A percentile compares a stretch with the other conserved stretches of the same genome.
phyloP scores from a whole-genome alignment of 2,329 filamentous ascomycete genomes.

The Monosporascus cannonballus region DNA sequence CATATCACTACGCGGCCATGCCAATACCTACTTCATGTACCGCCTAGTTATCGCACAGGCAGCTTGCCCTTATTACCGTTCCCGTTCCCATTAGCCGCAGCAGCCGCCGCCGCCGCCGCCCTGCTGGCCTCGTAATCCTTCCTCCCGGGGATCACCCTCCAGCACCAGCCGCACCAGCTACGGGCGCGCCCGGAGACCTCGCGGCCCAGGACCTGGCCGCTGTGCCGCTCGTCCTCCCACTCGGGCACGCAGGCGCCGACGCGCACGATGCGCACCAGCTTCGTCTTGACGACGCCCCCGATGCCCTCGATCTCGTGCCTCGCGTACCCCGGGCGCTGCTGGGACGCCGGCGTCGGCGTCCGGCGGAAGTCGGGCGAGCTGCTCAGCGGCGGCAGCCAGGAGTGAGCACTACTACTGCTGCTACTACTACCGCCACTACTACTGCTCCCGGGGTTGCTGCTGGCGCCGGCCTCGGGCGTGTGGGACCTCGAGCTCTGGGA shows the following conservation, averaged over 20 bases:
- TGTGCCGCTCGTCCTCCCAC: constrained; percentile 69
- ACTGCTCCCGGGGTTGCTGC: constrained; percentile 8
- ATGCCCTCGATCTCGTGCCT: constrained; percentile 89
- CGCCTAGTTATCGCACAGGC: too few species aligned
- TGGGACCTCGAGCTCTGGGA: constrained; percentile 2
- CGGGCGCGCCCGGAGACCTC: constrained; percentile 64
- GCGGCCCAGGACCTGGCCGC: constrained; percentile 58
- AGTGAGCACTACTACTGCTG: constrained; percentile 15
- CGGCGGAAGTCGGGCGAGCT: constrained; percentile 12
- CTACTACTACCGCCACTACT: constrained; percentile 16
- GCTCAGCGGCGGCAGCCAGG: not conserved
- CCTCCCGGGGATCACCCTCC: constrained; percentile 60
- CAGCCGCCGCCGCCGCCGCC: constrained; percentile 9
- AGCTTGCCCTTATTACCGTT: constrained; percentile 2
- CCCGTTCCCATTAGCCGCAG: constrained; percentile 14
- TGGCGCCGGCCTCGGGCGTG: constrained; percentile 2
- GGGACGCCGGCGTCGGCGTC: constrained; percentile 38
- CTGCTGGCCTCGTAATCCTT: constrained; percentile 32
- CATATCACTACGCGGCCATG: too few species aligned
- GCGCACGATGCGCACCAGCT: constrained; percentile 73
- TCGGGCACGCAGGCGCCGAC: constrained; percentile 83
- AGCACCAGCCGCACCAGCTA: constrained; percentile 93
- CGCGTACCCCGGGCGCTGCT: constrained; percentile 67
- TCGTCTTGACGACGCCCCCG: constrained; percentile 81
- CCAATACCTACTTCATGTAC: too few species aligned